Evolutionary conservation across 164 flowering plant species (phyloP), one percentile per base, ranked within the genome.

Genomic region (Euptelea pleiosperma): DNA sequence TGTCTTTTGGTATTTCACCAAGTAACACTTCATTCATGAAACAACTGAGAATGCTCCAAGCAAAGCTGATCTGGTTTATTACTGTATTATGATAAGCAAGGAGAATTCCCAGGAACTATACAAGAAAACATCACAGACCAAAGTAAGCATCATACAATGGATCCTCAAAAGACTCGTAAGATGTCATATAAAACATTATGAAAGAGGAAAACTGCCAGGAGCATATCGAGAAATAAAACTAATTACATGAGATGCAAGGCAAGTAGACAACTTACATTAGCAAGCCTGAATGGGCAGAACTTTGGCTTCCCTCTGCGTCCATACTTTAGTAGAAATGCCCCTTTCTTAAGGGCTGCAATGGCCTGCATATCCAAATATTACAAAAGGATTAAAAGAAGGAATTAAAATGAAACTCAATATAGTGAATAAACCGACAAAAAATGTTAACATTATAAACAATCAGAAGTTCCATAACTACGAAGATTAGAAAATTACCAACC

Each of bases 271-370:
- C 82, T 69, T 71, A 86, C 95, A 72, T 61, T 70, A 31, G 91
- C 81, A 60, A 87, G 85, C 48, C 87, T 80, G 65, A 87, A 87
- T 8, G 95, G 89, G 55, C 87, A 87, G 68, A 87, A 87, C 73
- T 87, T 87, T 5, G 95, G 95, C 72, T 80, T 87, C 69, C 95
- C 91, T 68, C 95, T 78, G 49, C 95, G 77, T 6, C 95, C 95
- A 71, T 85, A 87, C 71, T 87, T 87, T 4, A 87, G 79, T 73
- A 87, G 73, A 66, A 71, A 73, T 40, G 89, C 74, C 21, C 95
- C 95, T 79, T 81, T 87, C 72, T 87, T 84, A 49, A 87, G 85
- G 11, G 84, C 75, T 55, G 75, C 71, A 53, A 87, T 72, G 43
- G 83, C 80, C 87, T 82, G 67, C 33, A 54, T 8, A 10, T 59